phyloP scores from a whole-genome alignment of 352 stramenopile genomes.

The Phytophthora ramorum region DNA sequence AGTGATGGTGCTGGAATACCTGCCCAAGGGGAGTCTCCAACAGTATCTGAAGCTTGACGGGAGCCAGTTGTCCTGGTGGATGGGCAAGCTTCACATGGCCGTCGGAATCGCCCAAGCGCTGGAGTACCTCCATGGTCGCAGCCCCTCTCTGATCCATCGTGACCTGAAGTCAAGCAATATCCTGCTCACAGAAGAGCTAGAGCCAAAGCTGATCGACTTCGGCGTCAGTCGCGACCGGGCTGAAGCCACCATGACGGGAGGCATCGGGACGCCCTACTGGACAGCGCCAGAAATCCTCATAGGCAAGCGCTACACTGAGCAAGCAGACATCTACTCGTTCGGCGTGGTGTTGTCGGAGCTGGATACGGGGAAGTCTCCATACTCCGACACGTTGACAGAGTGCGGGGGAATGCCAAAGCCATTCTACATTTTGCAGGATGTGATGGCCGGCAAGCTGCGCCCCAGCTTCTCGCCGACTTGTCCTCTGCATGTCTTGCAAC shows the following conservation, averaged over 20 bases:
- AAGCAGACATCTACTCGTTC: slow-evolving; percentile 50
- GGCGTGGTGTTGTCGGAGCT: slow-evolving; percentile 46
- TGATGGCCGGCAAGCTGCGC: slow-evolving; percentile 47
- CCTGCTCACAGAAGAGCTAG: slow-evolving; percentile 63
- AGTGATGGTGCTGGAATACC: slow-evolving; percentile 50
- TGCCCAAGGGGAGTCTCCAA: slow-evolving; percentile 39
- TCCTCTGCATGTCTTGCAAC: slow-evolving; percentile 35
- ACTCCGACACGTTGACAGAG: slow-evolving; percentile 27
- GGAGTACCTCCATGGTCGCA: slow-evolving; percentile 35
- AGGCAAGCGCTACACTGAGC: slow-evolving; percentile 39
- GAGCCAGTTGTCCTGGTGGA: slow-evolving; percentile 41
- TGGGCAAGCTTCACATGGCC: slow-evolving; percentile 35
- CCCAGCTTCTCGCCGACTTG: slow-evolving; percentile 50
- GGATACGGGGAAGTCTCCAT: slow-evolving; percentile 41
- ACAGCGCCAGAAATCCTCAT: slow-evolving; percentile 65
- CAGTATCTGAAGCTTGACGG: slow-evolving; percentile 32
- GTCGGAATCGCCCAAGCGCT: slow-evolving; percentile 39
- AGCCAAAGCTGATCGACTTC: slow-evolving; percentile 87
- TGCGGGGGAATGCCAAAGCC: slow-evolving; percentile 22
- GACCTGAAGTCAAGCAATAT: slow-evolving; percentile 58
- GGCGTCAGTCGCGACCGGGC: slow-evolving; percentile 52
- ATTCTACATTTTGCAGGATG: slow-evolving; percentile 50
- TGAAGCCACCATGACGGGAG: slow-evolving; percentile 49
- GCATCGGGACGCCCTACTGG: slow-evolving; percentile 66
- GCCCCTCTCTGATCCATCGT: slow-evolving; percentile 41